Percentiles rank a stretch among this genome's conserved stretches.
phyloP scores from a whole-genome alignment of 208 protist genomes.

The Leishmania gerbilli region DNA sequence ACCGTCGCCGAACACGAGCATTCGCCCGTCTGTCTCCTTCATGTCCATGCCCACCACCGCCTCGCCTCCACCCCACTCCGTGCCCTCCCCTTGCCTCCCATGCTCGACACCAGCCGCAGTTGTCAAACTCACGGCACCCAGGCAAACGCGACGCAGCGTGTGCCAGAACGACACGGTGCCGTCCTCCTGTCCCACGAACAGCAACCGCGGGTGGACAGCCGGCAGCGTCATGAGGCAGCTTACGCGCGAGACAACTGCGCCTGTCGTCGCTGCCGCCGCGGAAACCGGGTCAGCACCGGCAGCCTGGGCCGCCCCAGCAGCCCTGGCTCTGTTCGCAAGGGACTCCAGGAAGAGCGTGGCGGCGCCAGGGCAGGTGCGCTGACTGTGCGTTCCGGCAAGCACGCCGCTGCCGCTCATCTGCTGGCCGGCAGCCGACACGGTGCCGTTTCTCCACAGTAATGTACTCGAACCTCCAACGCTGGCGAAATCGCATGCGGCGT shows the following conservation, averaged over 20 bases:
- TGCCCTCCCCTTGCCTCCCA: not conserved
- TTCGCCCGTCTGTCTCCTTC: conserved; percentile 22
- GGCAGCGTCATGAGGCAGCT: conserved; percentile 49
- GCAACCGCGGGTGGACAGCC: conserved; percentile 41
- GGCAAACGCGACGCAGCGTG: conserved; percentile 57
- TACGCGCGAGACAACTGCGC: conserved; percentile 38
- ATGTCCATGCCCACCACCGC: conserved; percentile 32
- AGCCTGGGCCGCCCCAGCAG: not conserved
- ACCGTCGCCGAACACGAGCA: conserved; percentile 72
- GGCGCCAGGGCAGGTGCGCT: not conserved
- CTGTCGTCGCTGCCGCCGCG: conserved; percentile 1
- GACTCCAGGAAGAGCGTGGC: not conserved
- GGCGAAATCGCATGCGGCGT: not conserved
- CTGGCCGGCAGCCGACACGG: not conserved
- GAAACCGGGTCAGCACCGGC: not conserved
- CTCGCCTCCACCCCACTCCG: conserved; percentile 8
- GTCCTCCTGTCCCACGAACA: conserved; percentile 73
- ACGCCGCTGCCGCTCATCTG: not conserved
- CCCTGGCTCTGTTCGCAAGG: not conserved
- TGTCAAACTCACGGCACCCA: conserved; percentile 59
- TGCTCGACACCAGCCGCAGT: conserved; percentile 32
- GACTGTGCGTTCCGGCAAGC: not conserved
- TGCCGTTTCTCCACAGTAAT: not conserved
- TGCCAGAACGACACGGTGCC: conserved; percentile 84
- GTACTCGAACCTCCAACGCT: not conserved